Percentiles rank a stretch among this genome's conserved stretches.
Conservation (phyloP, 2,329 filamentous ascomycete genomes). For the Cladophialophora chaetospira region DNA sequence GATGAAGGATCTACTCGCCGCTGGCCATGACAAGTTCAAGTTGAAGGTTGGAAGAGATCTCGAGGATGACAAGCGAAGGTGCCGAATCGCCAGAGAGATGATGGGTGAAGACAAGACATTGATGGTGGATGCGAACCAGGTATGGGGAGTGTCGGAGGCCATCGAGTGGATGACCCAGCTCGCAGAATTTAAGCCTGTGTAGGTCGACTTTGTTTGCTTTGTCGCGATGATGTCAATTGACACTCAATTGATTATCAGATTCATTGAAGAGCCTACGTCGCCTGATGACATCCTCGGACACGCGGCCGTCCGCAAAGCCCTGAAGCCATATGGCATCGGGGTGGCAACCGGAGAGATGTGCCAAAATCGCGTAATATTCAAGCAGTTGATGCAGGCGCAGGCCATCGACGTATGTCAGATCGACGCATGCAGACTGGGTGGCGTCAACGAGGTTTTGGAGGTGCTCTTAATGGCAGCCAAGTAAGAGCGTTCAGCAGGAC, state of each 20-base stretch:
- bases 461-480: constrained; percentile 73
- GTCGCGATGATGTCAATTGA: background rate
- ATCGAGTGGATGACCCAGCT: constrained; percentile 33
- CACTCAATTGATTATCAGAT: constrained; percentile 52
- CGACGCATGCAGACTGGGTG: constrained; percentile 29
- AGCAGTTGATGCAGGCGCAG: constrained; percentile 32
- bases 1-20: constrained; percentile 70
- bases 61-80: constrained; percentile 24
- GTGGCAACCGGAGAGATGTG: constrained; percentile 33
- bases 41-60: constrained; percentile 30
- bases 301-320: constrained; percentile 27
- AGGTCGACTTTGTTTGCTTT: background rate
- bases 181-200: constrained; percentile 27
- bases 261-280: constrained; percentile 29
- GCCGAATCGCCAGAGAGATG: constrained; percentile 21
- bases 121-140: constrained; percentile 33
- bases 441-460: constrained; percentile 63
- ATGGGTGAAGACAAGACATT: constrained; percentile 56
- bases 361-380: constrained; percentile 33
- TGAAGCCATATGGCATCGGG: constrained; percentile 42
- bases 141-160: constrained; percentile 31
- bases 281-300: constrained; percentile 33
- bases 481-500: background rate
- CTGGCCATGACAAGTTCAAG: constrained; percentile 72
- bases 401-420: constrained; percentile 26